phyloP scores from a whole-genome alignment of 805 yeast species.

The Yarrowia divulgata region DNA sequence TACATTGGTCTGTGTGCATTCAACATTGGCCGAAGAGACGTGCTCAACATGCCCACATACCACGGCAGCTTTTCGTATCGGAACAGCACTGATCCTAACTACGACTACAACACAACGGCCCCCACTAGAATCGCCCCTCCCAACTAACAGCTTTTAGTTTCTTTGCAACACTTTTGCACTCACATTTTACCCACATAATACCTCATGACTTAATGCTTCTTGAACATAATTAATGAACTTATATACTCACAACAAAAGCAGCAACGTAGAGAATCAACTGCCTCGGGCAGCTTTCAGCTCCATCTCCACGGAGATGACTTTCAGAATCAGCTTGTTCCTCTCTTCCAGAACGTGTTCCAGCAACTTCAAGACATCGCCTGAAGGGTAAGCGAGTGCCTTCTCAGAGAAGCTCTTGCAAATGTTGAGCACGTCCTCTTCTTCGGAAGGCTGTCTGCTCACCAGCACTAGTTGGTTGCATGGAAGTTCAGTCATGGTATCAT shows the following conservation, averaged over 20 bases:
- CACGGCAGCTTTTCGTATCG: constrained; percentile 23
- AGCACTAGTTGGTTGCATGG: background rate
- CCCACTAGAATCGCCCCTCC: background rate
- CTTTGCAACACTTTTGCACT: background rate
- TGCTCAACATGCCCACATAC: constrained; percentile 8
- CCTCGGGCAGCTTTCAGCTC: background rate
- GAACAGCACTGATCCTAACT: background rate
- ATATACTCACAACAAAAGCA: background rate
- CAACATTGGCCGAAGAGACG: constrained; percentile 15
- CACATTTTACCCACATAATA: background rate
- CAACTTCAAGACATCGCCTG: background rate
- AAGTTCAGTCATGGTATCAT: background rate
- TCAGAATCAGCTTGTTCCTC: constrained; percentile 3
- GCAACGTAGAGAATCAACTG: background rate
- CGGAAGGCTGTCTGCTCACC: background rate
- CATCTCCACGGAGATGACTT: background rate
- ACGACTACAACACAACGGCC: background rate
- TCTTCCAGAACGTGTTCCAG: constrained; percentile 4
- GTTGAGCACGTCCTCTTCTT: background rate
- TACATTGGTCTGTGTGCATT: constrained; percentile 32
- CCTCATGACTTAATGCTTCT: background rate
- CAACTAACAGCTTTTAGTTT: background rate
- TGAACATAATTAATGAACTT: constrained; percentile 1
- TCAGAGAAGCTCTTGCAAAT: background rate
- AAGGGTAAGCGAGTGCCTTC: background rate